Base-by-base conservation (phyloP, 2,329 filamentous ascomycete species). In the Aspergillus sp. region DNA sequence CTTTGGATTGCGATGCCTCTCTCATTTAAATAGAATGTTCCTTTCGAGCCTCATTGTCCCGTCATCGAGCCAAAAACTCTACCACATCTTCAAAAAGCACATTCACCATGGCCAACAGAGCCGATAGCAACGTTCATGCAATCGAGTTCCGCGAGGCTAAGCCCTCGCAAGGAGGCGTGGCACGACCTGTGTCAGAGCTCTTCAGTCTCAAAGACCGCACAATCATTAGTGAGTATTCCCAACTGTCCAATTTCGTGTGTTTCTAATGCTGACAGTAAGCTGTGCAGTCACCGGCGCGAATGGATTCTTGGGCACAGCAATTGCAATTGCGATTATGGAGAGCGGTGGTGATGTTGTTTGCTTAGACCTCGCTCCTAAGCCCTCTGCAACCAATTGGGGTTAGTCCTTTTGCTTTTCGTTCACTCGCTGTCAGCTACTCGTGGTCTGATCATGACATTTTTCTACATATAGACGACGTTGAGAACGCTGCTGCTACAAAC, bases 281-380 rank as follows among this genome's bases (percentile, higher is more conserved):
- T 22, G 22, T 9, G 9, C 19, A 65, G 65, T 70, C 15, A 71
- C 68, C 8, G 70, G 70, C 9, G 64, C 40, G 3, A 56, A 48
- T 11, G 69, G 68, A 2, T 65, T 61, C 42, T 51, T 71, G 5
- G 69, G 68, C 0, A 52, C 61, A 2, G 57, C 54, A 8, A 51
- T 67, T 2, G 62, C 66, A 3, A 50, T 30, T 2, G 57, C 67
- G 1, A 62, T 74, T 1, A 52, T 74, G 7, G 70, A 74, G 57
- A 66, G 59, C 15, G 72, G 72, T n/a, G 73, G 66, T 9, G 71
- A 74, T 48, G 68, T 73, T 2, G 62, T 73, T 4, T 70, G 67
- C 39, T 58, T 74, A 1, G 72, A 75, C 57, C 44, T 70, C 12
- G 22, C 61, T 3, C 44, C 56, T 8, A 37, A 17, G 1, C 54